phyloP scores from a whole-genome alignment of 164 flowering plant genomes.

The Chimonanthus praecox region DNA sequence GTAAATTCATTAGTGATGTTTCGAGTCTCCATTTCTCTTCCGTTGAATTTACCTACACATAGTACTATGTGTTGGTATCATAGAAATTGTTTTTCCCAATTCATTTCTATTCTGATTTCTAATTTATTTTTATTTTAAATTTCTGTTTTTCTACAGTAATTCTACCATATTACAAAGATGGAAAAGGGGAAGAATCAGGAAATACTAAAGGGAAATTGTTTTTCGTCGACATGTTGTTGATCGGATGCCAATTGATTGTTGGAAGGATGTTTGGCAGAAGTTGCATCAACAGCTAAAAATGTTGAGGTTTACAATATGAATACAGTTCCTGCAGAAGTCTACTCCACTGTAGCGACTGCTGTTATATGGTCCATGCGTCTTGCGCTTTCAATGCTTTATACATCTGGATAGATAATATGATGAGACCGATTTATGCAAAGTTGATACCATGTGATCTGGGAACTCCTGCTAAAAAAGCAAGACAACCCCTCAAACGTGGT shows the following conservation, averaged over 20 bases:
- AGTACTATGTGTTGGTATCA: background rate
- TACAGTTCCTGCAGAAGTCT: conserved; percentile 73
- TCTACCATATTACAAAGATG: conserved; percentile 83
- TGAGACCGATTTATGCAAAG: conserved; percentile 89
- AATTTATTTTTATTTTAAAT: too few species aligned
- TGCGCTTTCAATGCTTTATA: conserved; percentile 64
- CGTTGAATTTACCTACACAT: background rate
- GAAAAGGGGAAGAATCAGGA: conserved; percentile 27
- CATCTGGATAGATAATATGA: conserved; percentile 68
- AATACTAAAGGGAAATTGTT: conserved; percentile 54
- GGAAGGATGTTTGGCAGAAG: conserved; percentile 96
- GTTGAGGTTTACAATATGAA: conserved; percentile 76
- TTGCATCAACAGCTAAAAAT: conserved; percentile 84
- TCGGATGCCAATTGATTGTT: conserved; percentile 88
- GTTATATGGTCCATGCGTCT: conserved; percentile 96
- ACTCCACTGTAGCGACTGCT: conserved; percentile 78
- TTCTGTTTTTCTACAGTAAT: conserved; percentile 49
- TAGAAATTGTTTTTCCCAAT: background rate
- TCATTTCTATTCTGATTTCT: background rate
- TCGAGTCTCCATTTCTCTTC: too few species aligned
- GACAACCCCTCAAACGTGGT: conserved; percentile 46
- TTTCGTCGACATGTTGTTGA: conserved; percentile 83
- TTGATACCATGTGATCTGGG: conserved; percentile 88
- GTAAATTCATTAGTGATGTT: too few species aligned
- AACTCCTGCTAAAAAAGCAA: conserved; percentile 40